These are phyloP conservation scores for Beauveria brongniartii DNA, from an alignment of 2,329 filamentous ascomycete genomes.

Conservation along the genomic window DNA sequence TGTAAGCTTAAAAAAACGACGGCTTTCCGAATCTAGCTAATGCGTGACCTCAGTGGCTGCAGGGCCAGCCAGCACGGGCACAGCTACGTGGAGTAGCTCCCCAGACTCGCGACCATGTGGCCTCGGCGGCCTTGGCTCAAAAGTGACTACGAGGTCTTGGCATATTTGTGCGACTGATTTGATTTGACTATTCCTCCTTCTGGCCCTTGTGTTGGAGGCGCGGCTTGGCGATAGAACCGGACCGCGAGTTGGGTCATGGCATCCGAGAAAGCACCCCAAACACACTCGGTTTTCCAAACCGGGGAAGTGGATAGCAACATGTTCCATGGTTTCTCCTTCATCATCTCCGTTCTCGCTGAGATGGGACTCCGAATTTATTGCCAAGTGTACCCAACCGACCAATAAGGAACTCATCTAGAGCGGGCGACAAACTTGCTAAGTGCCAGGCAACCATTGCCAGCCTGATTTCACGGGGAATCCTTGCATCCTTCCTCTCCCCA, in stretches of 20 bases:
- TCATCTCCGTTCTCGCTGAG: too few relatives aligned
- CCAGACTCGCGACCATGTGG: neutral
- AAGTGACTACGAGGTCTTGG: neutral
- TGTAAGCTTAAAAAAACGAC: neutral
- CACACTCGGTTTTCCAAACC: neutral
- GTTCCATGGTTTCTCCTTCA: too few relatives aligned
- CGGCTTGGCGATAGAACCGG: neutral
- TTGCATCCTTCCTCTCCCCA: too few relatives aligned
- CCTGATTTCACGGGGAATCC: too few relatives aligned
- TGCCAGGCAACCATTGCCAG: too few relatives aligned
- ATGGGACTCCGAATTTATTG: too few relatives aligned
- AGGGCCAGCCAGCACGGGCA: neutral
- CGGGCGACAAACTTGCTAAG: too few relatives aligned
- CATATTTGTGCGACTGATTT: neutral
- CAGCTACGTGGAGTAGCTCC: neutral
- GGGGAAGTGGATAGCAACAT: neutral
- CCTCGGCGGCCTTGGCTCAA: neutral
- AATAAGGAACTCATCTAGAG: too few relatives aligned
- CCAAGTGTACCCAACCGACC: too few relatives aligned
- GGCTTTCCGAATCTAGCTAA: neutral
- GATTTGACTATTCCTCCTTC: neutral
- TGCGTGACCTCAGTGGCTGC: slow-evolving; percentile 10
- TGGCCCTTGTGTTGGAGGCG: neutral
- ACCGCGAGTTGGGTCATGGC: neutral
- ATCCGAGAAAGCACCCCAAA: neutral